Base-by-base conservation (phyloP, 2,329 filamentous ascomycete genomes). In the Phaeomoniella chlamydospora region DNA sequence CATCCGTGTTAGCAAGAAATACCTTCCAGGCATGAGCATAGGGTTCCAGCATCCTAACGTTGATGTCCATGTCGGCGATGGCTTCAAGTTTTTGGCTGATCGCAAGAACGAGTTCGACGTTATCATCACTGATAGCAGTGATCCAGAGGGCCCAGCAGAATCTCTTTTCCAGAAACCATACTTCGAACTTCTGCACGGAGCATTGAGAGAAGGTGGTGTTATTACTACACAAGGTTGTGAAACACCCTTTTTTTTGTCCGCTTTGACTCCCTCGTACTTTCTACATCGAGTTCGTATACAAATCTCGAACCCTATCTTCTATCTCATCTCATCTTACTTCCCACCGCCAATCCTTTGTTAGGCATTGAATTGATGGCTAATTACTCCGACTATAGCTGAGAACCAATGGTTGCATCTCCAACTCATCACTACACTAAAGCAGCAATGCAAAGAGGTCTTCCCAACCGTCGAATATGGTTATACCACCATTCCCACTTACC, bases 221-320 rank as follows among this genome's bases (percentile, higher is more conserved):
- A 96, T 98, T 67, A 88, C 86, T 65, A 98, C 90, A 59, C 90
- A 98, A 94, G 90, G 90, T 98, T 93, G 85, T 93, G 86, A 74
- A 85, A 84, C 71, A 77, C 79, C 77, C 73, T 75, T 69, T 72
- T 63, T 62, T 60, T 62, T 38, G 37, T 16, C 39, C n/a, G n/a
- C n/a, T n/a, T n/a, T n/a, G n/a, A n/a, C n/a, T n/a, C n/a, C n/a
- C n/a, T n/a, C n/a, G n/a, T n/a, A n/a, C n/a, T n/a, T n/a, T n/a
- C n/a, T n/a, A n/a, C n/a, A 19, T 30, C 15, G 9, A 18, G 14
- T 35, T 15, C 14, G 36, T 22, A 5, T 14, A 37, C n/a, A 37
- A 42, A 31, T 37, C 50, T 50, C 47, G 49, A 46, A 44, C 43
- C 49, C 38, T 38, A 48, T 52, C 47, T 48, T 45, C 49, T 49